Conservation (phyloP, 352 stramenopile genomes). For the Phytophthora macrochlamydospora region DNA sequence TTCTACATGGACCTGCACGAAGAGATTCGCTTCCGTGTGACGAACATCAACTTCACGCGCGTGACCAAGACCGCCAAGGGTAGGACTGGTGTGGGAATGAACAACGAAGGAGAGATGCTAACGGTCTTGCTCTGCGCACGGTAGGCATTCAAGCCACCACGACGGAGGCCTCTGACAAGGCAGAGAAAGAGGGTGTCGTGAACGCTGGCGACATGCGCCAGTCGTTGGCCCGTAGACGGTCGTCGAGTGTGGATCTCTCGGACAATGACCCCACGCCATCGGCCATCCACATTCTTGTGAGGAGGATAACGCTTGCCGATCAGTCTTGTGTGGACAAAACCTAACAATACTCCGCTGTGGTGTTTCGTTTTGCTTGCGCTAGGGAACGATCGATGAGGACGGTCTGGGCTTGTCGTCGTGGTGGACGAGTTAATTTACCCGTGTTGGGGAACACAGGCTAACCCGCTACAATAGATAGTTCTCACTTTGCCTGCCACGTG, state of each 20-base stretch:
- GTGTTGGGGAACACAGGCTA: background rate
- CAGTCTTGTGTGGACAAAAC: background rate
- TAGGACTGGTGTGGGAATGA: constrained; percentile 4
- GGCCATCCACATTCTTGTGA: constrained; percentile 83
- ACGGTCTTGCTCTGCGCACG: background rate
- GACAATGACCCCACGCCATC: constrained; percentile 84
- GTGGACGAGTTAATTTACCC: constrained; percentile 55
- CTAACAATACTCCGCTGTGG: background rate
- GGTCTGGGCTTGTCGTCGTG: constrained; percentile 83
- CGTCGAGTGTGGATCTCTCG: constrained; percentile 85
- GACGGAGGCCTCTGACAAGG: constrained; percentile 80
- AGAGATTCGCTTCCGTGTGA: constrained; percentile 87
- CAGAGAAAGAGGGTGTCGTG: constrained; percentile 34
- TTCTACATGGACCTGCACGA: constrained; percentile 91
- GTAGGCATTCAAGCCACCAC: constrained; percentile 86
- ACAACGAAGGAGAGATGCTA: background rate
- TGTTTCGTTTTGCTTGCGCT: background rate
- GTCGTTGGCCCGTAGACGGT: constrained; percentile 69
- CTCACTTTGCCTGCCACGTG: background rate
- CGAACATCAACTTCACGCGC: constrained; percentile 90
- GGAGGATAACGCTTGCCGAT: constrained; percentile 2
- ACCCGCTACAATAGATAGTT: constrained; percentile 3
- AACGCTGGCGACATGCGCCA: constrained; percentile 74
- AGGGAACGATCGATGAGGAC: constrained; percentile 91
- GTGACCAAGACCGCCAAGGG: constrained; percentile 88